phyloP scores from a whole-genome alignment of 169 alveolate genomes.

The Miamiensis avidus region DNA sequence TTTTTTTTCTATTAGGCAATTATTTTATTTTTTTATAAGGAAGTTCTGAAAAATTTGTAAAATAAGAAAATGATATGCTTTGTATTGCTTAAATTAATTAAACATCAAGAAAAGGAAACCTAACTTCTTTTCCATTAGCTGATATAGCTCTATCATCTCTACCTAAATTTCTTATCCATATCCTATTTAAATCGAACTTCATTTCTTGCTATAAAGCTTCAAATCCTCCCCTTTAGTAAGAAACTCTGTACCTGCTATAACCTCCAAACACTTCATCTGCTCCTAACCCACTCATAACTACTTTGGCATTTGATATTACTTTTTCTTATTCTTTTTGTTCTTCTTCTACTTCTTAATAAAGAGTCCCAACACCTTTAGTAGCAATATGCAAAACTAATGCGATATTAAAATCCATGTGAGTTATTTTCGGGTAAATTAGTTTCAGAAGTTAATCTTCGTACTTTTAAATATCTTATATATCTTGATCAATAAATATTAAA shows the following conservation, averaged over 20 bases:
- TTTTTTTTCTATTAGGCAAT: constrained; percentile 18
- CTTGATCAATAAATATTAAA: constrained; percentile 65
- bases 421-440: constrained; percentile 69
- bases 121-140: constrained; percentile 78
- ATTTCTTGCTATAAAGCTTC: constrained; percentile 78
- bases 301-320: constrained; percentile 59
- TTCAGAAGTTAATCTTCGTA: constrained; percentile 51
- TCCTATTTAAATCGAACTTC: constrained; percentile 85
- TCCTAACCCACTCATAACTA: constrained; percentile 89
- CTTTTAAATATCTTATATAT: constrained; percentile 47
- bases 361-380: constrained; percentile 66
- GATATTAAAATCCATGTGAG: constrained; percentile 89
- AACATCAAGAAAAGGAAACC: constrained; percentile 86
- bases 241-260: constrained; percentile 86
- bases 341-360: constrained; percentile 46
- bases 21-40: neutral
- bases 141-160: constrained; percentile 90
- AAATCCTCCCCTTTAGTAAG: constrained; percentile 75
- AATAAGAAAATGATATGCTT: constrained; percentile 19
- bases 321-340: constrained; percentile 42
- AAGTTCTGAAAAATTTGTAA: constrained; percentile 39
- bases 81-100: constrained; percentile 47
- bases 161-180: constrained; percentile 92
- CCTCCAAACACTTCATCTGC: constrained; percentile 95
- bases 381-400: constrained; percentile 81